phyloP scores from a whole-genome alignment of 1,284 basidiomycete species.

The Papiliotrema flavescens region DNA sequence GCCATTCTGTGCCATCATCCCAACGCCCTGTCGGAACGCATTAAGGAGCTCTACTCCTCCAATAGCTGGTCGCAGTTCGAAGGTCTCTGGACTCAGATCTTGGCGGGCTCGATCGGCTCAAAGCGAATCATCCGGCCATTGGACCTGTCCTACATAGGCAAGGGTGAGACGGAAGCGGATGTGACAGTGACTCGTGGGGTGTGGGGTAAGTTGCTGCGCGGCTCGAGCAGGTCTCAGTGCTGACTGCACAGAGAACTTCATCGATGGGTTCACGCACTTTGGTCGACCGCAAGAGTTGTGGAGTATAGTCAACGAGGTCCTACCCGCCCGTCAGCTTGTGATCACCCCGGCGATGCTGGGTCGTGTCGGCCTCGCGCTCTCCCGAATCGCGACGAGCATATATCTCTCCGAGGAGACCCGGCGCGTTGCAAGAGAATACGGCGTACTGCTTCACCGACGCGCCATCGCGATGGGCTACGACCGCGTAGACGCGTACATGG shows the following conservation, averaged over 20 bases:
- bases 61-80: background rate
- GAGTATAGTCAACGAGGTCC: background rate
- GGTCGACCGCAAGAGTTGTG: background rate
- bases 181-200: background rate
- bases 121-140: background rate
- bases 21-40: background rate
- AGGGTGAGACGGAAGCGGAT: background rate
- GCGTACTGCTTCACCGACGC: no score
- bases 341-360: background rate
- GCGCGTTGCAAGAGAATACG: no score
- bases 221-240: background rate
- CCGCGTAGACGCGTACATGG: no score
- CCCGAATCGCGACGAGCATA: no score
- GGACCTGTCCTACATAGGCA: background rate
- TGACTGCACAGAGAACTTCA: background rate
- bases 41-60: background rate
- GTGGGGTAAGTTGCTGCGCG: background rate
- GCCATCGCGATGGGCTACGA: no score
- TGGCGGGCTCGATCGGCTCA: background rate
- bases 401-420: no score
- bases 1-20: slow-evolving; percentile 1
- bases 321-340: background rate
- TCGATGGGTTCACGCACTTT: background rate
- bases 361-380: background rate
- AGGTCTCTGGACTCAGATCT: background rate